phyloP scores from a whole-genome alignment of 768 basidiomycete genomes.

The Rhizopogon salebrosus region DNA sequence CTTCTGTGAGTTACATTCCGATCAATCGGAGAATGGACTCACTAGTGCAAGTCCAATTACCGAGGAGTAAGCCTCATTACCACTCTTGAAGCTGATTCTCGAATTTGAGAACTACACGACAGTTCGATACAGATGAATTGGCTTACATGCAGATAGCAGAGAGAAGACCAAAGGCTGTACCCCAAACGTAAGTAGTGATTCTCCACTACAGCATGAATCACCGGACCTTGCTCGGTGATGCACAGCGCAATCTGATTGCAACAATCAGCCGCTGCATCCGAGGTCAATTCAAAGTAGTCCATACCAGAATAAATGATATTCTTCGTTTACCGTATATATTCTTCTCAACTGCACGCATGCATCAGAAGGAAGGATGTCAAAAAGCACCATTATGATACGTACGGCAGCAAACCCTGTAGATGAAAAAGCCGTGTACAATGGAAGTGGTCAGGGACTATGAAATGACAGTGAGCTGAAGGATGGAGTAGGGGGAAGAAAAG shows the following conservation, averaged over 20 bases:
- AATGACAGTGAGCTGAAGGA: neutral
- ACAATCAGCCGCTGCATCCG: neutral
- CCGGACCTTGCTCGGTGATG: neutral
- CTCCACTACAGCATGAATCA: neutral
- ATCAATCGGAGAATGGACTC: neutral
- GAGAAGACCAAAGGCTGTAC: neutral
- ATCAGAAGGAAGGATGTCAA: neutral
- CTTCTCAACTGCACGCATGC: neutral
- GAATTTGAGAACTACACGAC: neutral
- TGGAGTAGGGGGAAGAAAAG: neutral
- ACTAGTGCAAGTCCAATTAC: neutral
- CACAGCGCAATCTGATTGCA: neutral
- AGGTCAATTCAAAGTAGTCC: neutral
- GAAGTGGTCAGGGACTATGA: neutral
- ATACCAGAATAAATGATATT: neutral
- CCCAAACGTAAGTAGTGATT: neutral
- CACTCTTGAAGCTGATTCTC: neutral
- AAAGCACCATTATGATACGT: neutral
- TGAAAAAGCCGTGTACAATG: neutral
- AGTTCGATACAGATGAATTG: neutral
- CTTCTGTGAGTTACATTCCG: neutral
- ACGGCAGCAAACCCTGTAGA: neutral
- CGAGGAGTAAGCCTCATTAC: neutral
- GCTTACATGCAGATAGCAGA: neutral
- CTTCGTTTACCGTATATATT: neutral